Percentiles rank a stretch among this genome's conserved stretches.
These are phyloP conservation scores for Colletotrichum tanaceti DNA, from an alignment of 2,329 filamentous ascomycete species.

Conservation along the genomic window DNA sequence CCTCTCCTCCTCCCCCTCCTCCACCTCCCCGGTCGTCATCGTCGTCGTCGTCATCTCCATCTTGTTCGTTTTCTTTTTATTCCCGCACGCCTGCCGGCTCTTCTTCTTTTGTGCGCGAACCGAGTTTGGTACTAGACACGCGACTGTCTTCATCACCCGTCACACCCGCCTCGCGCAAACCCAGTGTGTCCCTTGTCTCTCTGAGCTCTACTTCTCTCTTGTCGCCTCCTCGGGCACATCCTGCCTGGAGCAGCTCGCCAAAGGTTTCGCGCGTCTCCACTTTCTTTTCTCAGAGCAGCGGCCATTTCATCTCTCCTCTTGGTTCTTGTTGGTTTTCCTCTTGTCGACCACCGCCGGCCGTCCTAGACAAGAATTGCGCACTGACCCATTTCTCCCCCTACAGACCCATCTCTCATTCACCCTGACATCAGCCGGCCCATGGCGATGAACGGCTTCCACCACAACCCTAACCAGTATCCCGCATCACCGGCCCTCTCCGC, in stretches of 20 bases:
- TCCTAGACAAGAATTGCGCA: constrained; percentile 40
- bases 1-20: constrained; percentile 41
- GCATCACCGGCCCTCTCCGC: constrained; percentile 74
- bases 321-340: constrained; percentile 64
- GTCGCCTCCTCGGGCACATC: constrained; percentile 45
- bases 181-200: constrained; percentile 48
- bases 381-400: constrained; percentile 51
- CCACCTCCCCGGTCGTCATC: too few relatives aligned
- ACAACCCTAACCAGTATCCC: constrained; percentile 62
- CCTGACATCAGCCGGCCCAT: constrained; percentile 63
- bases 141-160: constrained; percentile 45
- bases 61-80: constrained; percentile 42
- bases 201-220: constrained; percentile 49
- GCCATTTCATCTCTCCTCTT: constrained; percentile 64
- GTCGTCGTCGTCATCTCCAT: too few relatives aligned
- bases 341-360: constrained; percentile 45
- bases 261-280: constrained; percentile 51
- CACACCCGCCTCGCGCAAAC: constrained; percentile 45
- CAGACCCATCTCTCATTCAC: constrained; percentile 69
- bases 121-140: constrained; percentile 46
- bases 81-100: constrained; percentile 42
- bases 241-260: constrained; percentile 48
- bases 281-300: constrained; percentile 66
- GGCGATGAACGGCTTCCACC: constrained; percentile 63
- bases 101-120: constrained; percentile 41